Conservation (phyloP, 352 stramenopile species). For the Globisporangium splendens region DNA sequence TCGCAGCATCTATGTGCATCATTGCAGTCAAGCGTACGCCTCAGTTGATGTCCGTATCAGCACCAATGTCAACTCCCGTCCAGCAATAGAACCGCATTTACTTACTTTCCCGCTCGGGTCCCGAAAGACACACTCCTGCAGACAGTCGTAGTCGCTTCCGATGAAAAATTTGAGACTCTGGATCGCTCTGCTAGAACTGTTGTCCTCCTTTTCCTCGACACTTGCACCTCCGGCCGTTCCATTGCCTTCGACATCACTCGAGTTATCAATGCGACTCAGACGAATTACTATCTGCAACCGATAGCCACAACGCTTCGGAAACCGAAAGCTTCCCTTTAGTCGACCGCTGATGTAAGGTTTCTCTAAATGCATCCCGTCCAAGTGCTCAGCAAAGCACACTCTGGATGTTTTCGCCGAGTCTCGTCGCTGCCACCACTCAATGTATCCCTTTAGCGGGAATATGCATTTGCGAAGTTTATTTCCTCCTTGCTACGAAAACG, state of each 20-base stretch:
- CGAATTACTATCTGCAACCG: constrained; percentile 30
- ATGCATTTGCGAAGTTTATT: constrained; percentile 46
- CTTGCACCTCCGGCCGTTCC: not conserved
- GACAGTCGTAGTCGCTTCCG: constrained; percentile 51
- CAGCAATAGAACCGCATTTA: not conserved
- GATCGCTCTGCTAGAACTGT: not conserved
- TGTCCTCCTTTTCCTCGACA: not conserved
- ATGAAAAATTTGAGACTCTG: constrained; percentile 39
- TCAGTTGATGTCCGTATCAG: too few species aligned
- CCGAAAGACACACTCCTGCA: constrained; percentile 41
- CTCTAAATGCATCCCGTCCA: constrained; percentile 21
- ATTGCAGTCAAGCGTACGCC: too few species aligned
- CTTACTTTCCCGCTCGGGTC: constrained; percentile 41
- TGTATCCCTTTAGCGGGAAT: constrained; percentile 51
- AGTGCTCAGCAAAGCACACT: constrained; percentile 20
- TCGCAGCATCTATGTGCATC: constrained; percentile 17
- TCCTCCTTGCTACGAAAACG: constrained; percentile 35
- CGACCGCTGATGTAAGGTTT: constrained; percentile 16
- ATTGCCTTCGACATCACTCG: too few species aligned
- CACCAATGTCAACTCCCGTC: too few species aligned
- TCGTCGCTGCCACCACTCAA: constrained; percentile 64
- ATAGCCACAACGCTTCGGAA: constrained; percentile 56
- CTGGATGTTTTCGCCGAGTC: constrained; percentile 33
- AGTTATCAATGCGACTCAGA: not conserved
- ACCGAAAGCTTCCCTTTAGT: constrained; percentile 32